Base-by-base conservation (phyloP, 1,284 basidiomycete genomes). In the Apiotrichum gamsii region DNA sequence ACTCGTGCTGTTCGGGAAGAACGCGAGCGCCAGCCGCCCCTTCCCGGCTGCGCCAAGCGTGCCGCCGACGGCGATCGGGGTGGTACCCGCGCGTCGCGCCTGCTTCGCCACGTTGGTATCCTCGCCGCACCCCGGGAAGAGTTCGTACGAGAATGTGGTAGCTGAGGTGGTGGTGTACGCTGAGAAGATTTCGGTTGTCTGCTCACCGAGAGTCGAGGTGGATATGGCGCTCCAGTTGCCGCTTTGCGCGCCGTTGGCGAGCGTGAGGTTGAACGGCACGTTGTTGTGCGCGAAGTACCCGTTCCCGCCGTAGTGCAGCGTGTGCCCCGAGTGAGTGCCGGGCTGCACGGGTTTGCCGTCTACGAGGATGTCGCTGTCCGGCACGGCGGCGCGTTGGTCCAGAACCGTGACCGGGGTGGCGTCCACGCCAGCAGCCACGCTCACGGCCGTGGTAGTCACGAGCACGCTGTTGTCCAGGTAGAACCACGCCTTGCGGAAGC, bases 401-500 rank as follows among this genome's bases (percentile, higher is more conserved):
- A 85, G 75, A 20, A 85, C 79, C 25, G 80, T 79, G 65, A 78
- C 75, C 11, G 80, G 75, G 6, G 60, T 53, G 40, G 75, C 71
- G 45, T 74, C 74, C 5, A 45, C 25, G 11, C 34, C 47, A 14
- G 49, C 6, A 28, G 25, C 5, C 3, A 47, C 30, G 4, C 33
- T 28, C 45, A 83, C 67, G 39, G 69, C 69, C 16, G 80, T 74
- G 30, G 83, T 65, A 75, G 81, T 80, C 56, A 85, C 79, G 55
- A 78, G 77, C 31, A 81, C 72, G 58, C 81, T 78, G 54, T 78
- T 72, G 41, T 80, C 76, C 50, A 86, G 75, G 77, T 82, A 84
- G 72, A 84, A 83, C 80, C 80, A 83, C 0, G 78, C 77, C 66
- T 85, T 85, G 58, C 81, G 80, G 76, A 78, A 86, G 47, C 70